Conservation (phyloP, 495 filamentous ascomycete genomes). For the Ramalina peruviana region DNA sequence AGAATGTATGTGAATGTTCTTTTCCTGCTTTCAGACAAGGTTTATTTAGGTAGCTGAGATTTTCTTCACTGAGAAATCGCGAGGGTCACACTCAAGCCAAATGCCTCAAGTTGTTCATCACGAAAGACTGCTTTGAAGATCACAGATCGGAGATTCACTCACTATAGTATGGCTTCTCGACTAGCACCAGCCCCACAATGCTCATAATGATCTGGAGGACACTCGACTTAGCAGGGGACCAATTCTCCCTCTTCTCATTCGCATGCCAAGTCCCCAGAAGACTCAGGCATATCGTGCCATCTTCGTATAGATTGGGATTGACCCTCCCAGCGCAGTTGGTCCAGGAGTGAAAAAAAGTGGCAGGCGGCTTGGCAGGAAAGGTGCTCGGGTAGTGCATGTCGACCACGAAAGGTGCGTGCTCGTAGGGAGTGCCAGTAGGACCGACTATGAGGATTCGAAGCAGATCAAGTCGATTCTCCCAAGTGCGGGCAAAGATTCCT, state of each 20-base stretch:
- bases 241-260: constrained; percentile 35
- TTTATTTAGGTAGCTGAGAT: constrained; percentile 38
- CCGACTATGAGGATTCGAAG: constrained; percentile 45
- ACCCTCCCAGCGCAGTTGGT: constrained; percentile 33
- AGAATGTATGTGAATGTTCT: not conserved
- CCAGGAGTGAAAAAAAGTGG: constrained; percentile 45
- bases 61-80: constrained; percentile 32
- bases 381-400: constrained; percentile 34
- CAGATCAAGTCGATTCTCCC: constrained; percentile 44
- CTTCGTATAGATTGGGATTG: constrained; percentile 51
- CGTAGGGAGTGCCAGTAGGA: constrained; percentile 46
- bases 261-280: constrained; percentile 47
- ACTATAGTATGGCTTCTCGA: constrained; percentile 49
- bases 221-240: constrained; percentile 36
- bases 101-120: constrained; percentile 35
- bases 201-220: constrained; percentile 47
- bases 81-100: constrained; percentile 37
- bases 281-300: constrained; percentile 47
- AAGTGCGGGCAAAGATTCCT: constrained; percentile 40
- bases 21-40: constrained; percentile 18
- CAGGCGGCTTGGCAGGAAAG: constrained; percentile 36
- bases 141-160: constrained; percentile 16
- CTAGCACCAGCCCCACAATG: constrained; percentile 44
- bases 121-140: not conserved
- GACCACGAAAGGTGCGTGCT: constrained; percentile 45